Conservation (phyloP, 1,139 yeast species). For the Protomyces lactucae-debilis region DNA sequence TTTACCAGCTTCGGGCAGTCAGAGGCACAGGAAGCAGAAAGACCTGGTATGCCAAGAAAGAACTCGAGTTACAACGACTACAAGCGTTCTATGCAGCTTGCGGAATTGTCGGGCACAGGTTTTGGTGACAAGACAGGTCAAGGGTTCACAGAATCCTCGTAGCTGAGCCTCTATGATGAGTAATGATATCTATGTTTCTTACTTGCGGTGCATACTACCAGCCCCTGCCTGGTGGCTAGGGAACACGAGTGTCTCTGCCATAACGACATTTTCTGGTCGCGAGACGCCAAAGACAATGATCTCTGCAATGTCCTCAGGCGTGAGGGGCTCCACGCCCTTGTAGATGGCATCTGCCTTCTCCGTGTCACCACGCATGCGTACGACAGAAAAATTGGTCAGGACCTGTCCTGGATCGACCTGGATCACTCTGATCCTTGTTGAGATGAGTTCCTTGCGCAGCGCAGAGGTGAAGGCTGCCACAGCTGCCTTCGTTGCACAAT, state of each 20-base stretch:
- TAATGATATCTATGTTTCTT: not conserved
- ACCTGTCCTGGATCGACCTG: slow-evolving; percentile 87
- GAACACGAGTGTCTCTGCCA: slow-evolving; percentile 28
- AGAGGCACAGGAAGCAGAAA: not conserved
- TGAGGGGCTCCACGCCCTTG: slow-evolving; percentile 65
- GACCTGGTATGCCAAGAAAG: not conserved
- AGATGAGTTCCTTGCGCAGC: slow-evolving; percentile 70
- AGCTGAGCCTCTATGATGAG: not conserved
- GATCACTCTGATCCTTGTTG: slow-evolving; percentile 61
- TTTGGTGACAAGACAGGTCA: not conserved
- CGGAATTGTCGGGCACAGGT: not conserved
- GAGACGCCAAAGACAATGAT: slow-evolving; percentile 60
- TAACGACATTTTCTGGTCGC: slow-evolving; percentile 30
- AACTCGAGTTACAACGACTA: not conserved
- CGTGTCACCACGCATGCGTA: slow-evolving; percentile 58
- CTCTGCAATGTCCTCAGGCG: slow-evolving; percentile 78
- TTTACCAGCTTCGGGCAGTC: not conserved
- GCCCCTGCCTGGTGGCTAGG: slow-evolving; percentile 28
- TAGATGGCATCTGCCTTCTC: slow-evolving; percentile 67
- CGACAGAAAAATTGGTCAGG: slow-evolving; percentile 70
- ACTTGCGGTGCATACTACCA: slow-evolving; percentile 15
- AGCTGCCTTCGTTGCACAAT: slow-evolving; percentile 86
- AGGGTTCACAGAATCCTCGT: not conserved
- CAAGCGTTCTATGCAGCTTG: not conserved
- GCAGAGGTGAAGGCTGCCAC: slow-evolving; percentile 70